Evolutionary conservation across 2,329 filamentous ascomycete genomes (phyloP), one percentile per base, ranked within the genome.

Genomic region (Dothistroma septosporum): DNA sequence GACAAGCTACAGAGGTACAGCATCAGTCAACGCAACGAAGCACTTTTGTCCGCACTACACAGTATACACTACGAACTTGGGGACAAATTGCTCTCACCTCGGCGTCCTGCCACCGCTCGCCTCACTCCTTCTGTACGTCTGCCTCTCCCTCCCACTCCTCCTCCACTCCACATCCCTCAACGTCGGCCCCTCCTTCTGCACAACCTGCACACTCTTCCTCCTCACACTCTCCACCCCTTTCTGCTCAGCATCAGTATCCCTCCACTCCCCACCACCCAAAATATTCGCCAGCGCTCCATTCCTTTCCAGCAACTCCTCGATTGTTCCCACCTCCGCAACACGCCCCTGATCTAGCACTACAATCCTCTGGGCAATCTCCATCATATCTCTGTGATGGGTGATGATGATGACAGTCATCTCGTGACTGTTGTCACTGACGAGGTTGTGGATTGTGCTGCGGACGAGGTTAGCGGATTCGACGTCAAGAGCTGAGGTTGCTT

Each of bases 351-450:
- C 80, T 61, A 87, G 67, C 63, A 97, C 85, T 0, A 93, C 79
- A 8, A 97, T 79, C 49, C 84, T 80, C 71, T 91, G 87, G 0
- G 88, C 89, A 61, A 90, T 83, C 60, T 82, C 81, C 90, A 97
- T 97, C 91, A 96, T 95, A 70, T 93, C 88, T 63, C 79, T 80
- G 59, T 83, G 85, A 75, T 97, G 93, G 53, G 92, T 96, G 44
- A 96, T 87, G 24, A 95, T 82, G 16, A 97, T 80, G 0, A 96
- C 85, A 0, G 89, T 89, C 73, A 91, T 82, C 32, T 64, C 69
- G 58, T 65, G 67, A 19, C 64, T 53, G 6, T 44, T 44, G 14
- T 61, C 63, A 0, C 67, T 62, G 12, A 87, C 77, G 1, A 94
- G 75, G 0, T 71, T 70, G 37, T 74, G 74, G 46, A 96, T 80